A percentile compares a stretch with the other conserved stretches of the same genome.
Conservation (phyloP, 2,329 filamentous ascomycete species). For the Colletotrichum tofieldiae region DNA sequence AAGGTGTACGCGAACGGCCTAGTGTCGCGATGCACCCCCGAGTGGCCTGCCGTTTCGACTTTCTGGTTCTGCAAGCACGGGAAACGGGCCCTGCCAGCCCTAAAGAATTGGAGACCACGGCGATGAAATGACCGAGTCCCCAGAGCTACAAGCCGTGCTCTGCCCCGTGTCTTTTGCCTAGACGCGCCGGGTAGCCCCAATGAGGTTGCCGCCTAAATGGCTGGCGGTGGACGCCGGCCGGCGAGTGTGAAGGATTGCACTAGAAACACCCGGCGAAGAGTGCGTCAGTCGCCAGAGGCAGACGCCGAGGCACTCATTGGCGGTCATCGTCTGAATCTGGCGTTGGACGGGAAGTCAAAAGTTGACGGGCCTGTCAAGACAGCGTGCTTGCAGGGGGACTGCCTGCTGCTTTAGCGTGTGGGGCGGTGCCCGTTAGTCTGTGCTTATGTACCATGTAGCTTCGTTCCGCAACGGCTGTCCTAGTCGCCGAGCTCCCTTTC, state of each 20-base stretch:
- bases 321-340: background rate
- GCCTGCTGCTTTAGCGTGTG: slow-evolving; percentile 10
- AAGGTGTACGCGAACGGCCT: background rate
- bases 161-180: background rate
- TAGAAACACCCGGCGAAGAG: background rate
- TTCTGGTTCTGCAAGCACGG: background rate
- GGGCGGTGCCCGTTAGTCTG: slow-evolving; percentile 16
- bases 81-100: slow-evolving; percentile 11
- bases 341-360: background rate
- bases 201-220: background rate
- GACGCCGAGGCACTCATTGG: background rate
- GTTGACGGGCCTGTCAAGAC: slow-evolving; percentile 20
- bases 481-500: background rate
- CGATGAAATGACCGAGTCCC: background rate
- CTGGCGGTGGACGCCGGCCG: background rate
- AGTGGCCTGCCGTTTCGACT: background rate
- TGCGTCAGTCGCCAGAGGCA: background rate
- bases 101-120: slow-evolving; percentile 16
- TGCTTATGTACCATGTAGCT: slow-evolving; percentile 6
- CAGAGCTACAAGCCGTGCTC: background rate
- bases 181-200: background rate
- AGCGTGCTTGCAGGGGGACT: slow-evolving; percentile 8
- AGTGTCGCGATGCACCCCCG: background rate
- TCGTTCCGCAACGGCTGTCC: slow-evolving; percentile 23
- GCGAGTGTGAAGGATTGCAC: background rate